A percentile compares a stretch with the other conserved stretches of the same genome.
Conservation (phyloP, 495 filamentous ascomycete species). For the Clohesyomyces aquaticus region DNA sequence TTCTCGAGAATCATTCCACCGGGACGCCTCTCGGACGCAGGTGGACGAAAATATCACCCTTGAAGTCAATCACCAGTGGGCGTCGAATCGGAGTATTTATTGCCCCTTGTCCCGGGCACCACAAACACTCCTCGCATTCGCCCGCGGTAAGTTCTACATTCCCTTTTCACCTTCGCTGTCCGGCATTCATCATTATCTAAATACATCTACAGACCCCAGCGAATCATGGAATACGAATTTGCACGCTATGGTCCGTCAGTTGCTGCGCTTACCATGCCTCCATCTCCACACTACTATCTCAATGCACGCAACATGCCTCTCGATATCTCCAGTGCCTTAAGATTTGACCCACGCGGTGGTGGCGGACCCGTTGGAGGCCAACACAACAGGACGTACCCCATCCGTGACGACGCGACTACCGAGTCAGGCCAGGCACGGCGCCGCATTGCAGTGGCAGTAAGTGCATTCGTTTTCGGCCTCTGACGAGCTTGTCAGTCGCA, state of each 20-base stretch:
- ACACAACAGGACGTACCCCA: slow-evolving; percentile 1
- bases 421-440: slow-evolving; percentile 14
- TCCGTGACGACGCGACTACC: slow-evolving; percentile 16
- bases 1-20: slow-evolving; percentile 6
- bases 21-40: background rate
- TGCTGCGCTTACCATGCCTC: slow-evolving; percentile 13
- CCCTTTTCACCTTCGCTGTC: slow-evolving; percentile 9
- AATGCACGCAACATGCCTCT: slow-evolving; percentile 31
- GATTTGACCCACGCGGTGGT: slow-evolving; percentile 24
- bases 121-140: slow-evolving; percentile 30
- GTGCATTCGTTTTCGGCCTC: slow-evolving; percentile 1
- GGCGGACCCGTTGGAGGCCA: background rate
- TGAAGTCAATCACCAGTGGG: slow-evolving; percentile 14
- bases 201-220: slow-evolving; percentile 10
- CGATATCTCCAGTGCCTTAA: slow-evolving; percentile 10
- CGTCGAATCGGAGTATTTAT: slow-evolving; percentile 27
- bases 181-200: slow-evolving; percentile 11
- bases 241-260: background rate
- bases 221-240: slow-evolving; percentile 22
- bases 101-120: background rate
- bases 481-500: background rate
- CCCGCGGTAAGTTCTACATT: slow-evolving; percentile 23
- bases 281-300: slow-evolving; percentile 11
- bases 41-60: slow-evolving; percentile 14
- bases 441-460: slow-evolving; percentile 41